Evolutionary conservation across 129 eudicot species (phyloP).

Genomic region (Mikania micrantha): DNA sequence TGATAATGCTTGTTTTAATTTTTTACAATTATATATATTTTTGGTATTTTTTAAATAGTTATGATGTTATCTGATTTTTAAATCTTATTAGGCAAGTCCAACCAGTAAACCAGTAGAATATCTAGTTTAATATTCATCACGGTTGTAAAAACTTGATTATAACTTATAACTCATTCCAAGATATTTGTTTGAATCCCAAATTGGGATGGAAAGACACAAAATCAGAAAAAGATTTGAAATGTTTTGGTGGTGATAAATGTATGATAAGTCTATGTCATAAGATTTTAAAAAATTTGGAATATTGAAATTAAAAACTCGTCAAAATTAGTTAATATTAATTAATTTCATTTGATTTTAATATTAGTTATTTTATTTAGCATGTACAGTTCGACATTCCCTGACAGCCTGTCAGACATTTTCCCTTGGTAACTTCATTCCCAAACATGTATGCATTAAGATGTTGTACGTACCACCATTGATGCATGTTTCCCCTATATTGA

Average conservation of each 20-base stretch:
- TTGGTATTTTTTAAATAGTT: too few species aligned
- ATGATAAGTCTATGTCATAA: background rate
- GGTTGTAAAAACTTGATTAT: too few species aligned
- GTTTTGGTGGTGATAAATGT: background rate
- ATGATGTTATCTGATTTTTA: too few species aligned
- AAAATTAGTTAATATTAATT: background rate
- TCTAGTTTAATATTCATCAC: too few species aligned
- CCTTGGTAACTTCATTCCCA: constrained; percentile 21
- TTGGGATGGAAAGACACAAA: background rate
- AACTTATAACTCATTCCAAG: background rate
- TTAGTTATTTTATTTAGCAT: constrained; percentile 20
- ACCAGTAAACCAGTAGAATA: too few species aligned
- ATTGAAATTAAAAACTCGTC: background rate
- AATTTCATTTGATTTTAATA: too few species aligned
- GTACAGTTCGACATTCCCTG: constrained; percentile 51
- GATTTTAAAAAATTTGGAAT: background rate
- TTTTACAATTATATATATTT: too few species aligned
- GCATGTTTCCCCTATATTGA: constrained; percentile 17
- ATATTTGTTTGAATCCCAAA: background rate
- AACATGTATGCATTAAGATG: background rate
- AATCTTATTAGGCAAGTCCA: too few species aligned
- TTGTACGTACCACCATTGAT: constrained; percentile 19
- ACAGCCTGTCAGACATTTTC: constrained; percentile 24
- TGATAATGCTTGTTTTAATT: too few species aligned
- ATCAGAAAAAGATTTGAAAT: constrained; percentile 1